Evolutionary conservation across 2,329 filamentous ascomycete species (phyloP), one percentile per base, ranked within the genome.

Genomic region (Sporothrix pallida): DNA sequence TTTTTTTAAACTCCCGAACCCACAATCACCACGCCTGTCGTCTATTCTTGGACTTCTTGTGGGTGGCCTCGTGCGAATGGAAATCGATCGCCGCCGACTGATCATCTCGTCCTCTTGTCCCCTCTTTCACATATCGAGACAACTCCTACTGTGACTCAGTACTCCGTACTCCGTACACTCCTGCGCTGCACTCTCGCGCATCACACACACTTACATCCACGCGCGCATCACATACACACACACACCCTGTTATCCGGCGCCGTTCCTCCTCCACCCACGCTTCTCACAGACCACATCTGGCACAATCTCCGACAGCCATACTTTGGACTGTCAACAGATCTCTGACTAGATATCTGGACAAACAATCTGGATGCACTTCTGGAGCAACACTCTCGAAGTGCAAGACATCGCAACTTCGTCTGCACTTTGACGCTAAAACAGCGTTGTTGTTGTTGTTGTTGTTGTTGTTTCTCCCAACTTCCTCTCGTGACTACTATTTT

Each of bases 21-120:
- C 20, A 56, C 52, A 9, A 10, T 48, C 65, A 17, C 46, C 26
- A 44, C 17, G 17, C 48, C 48, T 56, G 15, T 37, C 56, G 68
- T 54, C 48, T 70, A 70, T 70, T 70, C 12, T 44, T 54, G 26
- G 68, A 46, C 26, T 68, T 15, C 50, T 50, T 23, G 69, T 58
- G 52, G 54, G 60, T 20, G 58, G n/a, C 44, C n/a, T 63, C n/a
- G 60, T 42, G 72, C 50, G 62, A 60, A 46, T 58, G 31, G 72
- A 46, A 70, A 72, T 70, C 70, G 73, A 72, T 74, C 73, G 73
- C 48, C 65, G 48, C 63, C 56, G 37, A 65, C 73, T 65, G 70
- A 74, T 70, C 70, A 20, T 37, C 20, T 48, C 54, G 54, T 37
- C 15, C 12, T 48, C 54, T 37, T 48, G 37, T 46, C 42, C 15